Evolutionary conservation across 441 rosid species (phyloP).

Genomic region (Erodium trifolium): DNA sequence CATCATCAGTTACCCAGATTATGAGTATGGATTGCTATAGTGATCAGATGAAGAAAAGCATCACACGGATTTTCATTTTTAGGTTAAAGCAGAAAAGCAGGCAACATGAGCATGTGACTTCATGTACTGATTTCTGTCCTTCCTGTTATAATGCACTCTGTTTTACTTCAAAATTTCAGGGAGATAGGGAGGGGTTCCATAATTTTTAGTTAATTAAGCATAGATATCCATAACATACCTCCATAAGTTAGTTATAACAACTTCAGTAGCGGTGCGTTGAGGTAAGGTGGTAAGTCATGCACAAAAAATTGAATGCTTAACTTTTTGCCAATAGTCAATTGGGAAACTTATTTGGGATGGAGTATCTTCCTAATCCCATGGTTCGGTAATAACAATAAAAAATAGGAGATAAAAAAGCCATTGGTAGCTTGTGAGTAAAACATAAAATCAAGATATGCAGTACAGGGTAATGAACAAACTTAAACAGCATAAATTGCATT

Average conservation of each 20-base stretch:
- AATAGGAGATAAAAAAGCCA: no score
- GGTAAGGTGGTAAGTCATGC: no score
- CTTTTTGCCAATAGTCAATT: no score
- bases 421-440: no score
- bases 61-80: neutral
- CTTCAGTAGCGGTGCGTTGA: no score
- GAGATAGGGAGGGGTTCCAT: neutral
- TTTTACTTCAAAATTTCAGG: slow-evolving; percentile 2
- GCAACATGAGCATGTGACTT: slow-evolving; percentile 2
- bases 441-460: neutral
- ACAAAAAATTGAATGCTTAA: no score
- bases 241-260: no score
- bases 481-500: neutral
- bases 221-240: no score
- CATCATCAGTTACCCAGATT: slow-evolving; percentile 6
- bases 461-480: neutral
- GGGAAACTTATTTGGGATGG: no score
- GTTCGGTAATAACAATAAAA: no score
- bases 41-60: neutral
- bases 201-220: neutral
- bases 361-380: no score
- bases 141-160: neutral
- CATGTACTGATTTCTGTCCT: neutral
- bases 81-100: neutral
- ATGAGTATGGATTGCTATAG: neutral